These are phyloP conservation scores for Mycena olivaceomarginata DNA, from an alignment of 768 basidiomycete species.

Conservation along the genomic window DNA sequence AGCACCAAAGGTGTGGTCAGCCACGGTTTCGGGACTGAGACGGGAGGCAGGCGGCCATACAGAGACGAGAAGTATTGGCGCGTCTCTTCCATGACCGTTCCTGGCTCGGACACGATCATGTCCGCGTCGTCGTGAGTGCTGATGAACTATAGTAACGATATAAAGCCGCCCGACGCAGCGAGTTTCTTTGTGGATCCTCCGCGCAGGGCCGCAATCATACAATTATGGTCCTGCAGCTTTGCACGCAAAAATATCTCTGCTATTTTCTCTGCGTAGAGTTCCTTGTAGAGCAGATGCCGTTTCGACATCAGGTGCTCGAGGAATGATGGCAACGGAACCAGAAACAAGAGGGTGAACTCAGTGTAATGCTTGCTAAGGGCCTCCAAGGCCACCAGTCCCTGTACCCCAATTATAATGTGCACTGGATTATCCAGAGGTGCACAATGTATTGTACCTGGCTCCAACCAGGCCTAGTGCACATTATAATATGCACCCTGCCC, in stretches of 20 bases:
- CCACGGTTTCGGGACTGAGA: slow-evolving; percentile 9
- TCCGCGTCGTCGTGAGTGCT: neutral
- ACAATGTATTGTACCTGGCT: too few relatives aligned
- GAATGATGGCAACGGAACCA: neutral
- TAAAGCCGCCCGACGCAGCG: slow-evolving; percentile 9
- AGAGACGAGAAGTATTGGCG: slow-evolving; percentile 20
- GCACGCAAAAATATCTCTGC: slow-evolving; percentile 7
- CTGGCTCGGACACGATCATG: neutral
- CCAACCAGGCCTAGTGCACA: too few relatives aligned
- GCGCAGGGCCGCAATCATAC: slow-evolving; percentile 22
- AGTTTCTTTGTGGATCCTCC: slow-evolving; percentile 26
- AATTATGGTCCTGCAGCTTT: slow-evolving; percentile 22
- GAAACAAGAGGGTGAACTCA: slow-evolving; percentile 26
- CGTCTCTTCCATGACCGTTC: slow-evolving; percentile 18
- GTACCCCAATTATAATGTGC: too few relatives aligned
- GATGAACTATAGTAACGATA: neutral
- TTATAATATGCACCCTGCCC: too few relatives aligned
- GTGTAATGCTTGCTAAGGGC: neutral
- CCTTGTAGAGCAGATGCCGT: slow-evolving; percentile 14
- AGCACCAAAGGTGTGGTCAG: slow-evolving; percentile 27
- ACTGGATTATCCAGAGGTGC: too few relatives aligned
- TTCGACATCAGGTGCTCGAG: neutral
- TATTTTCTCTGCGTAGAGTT: slow-evolving; percentile 28
- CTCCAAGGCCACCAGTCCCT: too few relatives aligned
- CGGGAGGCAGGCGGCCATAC: slow-evolving; percentile 10